A percentile compares a stretch with the other conserved stretches of the same genome.
phyloP scores from a whole-genome alignment of 139 green algal genomes.

The Raphidocelis subcapitata region DNA sequence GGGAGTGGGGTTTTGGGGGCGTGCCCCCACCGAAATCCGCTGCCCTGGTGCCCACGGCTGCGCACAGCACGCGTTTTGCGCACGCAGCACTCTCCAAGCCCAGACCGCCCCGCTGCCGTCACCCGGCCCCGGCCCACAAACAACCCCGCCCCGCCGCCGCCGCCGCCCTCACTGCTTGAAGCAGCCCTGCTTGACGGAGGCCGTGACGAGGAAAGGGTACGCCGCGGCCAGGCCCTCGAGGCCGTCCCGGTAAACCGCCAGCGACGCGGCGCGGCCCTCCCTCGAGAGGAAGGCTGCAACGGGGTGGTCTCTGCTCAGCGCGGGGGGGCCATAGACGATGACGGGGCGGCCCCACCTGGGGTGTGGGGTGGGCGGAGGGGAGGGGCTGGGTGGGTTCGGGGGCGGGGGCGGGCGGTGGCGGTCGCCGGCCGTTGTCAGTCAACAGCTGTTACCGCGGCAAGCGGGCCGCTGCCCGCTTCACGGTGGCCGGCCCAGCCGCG shows the following conservation, averaged over 20 bases:
- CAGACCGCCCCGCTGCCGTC: too few species aligned
- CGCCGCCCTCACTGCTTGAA: slow-evolving; percentile 40
- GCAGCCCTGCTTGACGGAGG: slow-evolving; percentile 51
- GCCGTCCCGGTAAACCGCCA: slow-evolving; percentile 47
- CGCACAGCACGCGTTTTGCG: background rate
- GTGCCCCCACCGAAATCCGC: background rate
- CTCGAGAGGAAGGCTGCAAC: slow-evolving; percentile 46
- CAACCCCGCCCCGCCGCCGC: too few species aligned
- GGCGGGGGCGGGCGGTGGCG: too few species aligned
- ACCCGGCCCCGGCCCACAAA: background rate
- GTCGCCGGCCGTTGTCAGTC: too few species aligned
- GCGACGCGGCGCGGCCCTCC: slow-evolving; percentile 32
- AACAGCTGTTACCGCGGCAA: too few species aligned
- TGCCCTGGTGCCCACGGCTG: background rate
- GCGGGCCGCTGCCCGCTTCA: too few species aligned
- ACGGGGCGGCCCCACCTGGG: slow-evolving; percentile 52
- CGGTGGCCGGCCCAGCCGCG: too few species aligned
- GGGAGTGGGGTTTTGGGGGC: background rate
- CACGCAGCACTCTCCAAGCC: background rate
- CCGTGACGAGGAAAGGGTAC: slow-evolving; percentile 67
- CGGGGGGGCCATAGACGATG: slow-evolving; percentile 43
- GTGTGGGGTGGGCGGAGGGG: background rate
- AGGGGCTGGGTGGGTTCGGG: too few species aligned
- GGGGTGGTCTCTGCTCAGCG: slow-evolving; percentile 51
- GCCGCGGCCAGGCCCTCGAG: slow-evolving; percentile 33